A percentile compares a stretch with the other conserved stretches of the same genome.
phyloP scores from a whole-genome alignment of 495 filamentous ascomycete genomes.

The Aspergillus bridgeri region DNA sequence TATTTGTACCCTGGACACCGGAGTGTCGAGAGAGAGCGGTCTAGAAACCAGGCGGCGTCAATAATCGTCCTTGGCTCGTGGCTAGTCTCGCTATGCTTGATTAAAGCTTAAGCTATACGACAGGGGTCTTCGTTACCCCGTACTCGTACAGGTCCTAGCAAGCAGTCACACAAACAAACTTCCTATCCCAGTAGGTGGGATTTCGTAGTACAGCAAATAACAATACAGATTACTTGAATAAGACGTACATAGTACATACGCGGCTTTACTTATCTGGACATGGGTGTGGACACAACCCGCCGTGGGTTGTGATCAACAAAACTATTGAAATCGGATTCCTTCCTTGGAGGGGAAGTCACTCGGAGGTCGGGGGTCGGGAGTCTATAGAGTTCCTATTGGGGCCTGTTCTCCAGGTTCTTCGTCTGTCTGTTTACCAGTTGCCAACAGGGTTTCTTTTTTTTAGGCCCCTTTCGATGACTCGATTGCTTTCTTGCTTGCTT shows the following conservation, averaged over 20 bases:
- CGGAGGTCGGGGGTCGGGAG: no score
- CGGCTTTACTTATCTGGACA: neutral
- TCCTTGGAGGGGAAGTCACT: neutral
- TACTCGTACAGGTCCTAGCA: neutral
- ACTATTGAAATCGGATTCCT: constrained; percentile 7
- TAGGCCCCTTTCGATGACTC: no score
- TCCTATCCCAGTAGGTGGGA: neutral
- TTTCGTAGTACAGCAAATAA: no score
- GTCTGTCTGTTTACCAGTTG: neutral
- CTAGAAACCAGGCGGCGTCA: neutral
- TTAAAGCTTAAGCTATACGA: constrained; percentile 13
- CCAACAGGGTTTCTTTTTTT: neutral
- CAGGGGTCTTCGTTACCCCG: neutral
- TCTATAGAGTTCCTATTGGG: neutral
- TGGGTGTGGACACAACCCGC: neutral
- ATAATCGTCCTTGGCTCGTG: neutral
- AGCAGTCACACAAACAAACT: neutral
- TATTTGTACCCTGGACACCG: neutral
- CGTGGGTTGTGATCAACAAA: constrained; percentile 1
- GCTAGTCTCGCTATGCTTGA: constrained; percentile 17
- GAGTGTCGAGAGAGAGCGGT: neutral
- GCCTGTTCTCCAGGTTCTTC: neutral
- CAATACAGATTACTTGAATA: neutral
- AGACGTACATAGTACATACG: neutral
- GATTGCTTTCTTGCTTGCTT: no score